Conservation (phyloP, 192 early-diverging fungal genomes). For the Mycoemilia scoparia region DNA sequence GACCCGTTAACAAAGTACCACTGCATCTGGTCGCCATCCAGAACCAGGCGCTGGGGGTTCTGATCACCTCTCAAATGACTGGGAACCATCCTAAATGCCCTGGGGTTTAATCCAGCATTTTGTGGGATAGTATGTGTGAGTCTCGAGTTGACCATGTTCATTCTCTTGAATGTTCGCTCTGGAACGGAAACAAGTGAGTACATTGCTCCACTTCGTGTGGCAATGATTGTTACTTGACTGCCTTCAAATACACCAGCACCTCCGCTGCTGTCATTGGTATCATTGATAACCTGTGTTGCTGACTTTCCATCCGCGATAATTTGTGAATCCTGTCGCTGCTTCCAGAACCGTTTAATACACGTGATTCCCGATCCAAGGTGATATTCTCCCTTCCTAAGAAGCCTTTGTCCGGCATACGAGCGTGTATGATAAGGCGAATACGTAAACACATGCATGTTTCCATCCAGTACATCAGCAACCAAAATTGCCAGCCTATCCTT, state of each 20-base stretch:
- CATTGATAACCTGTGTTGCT: no score
- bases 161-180: constrained; percentile 83
- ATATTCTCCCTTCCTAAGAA: constrained; percentile 79
- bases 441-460: constrained; percentile 61
- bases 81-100: constrained; percentile 52
- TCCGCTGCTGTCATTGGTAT: constrained; percentile 21
- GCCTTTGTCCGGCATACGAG: constrained; percentile 70
- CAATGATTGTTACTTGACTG: constrained; percentile 32
- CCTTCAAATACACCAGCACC: constrained; percentile 3
- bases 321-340: no score
- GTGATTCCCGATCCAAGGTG: constrained; percentile 62
- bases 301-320: no score
- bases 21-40: constrained; percentile 76
- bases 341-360: constrained; percentile 41
- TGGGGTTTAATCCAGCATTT: constrained; percentile 77
- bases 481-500: constrained; percentile 52
- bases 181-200: constrained; percentile 37
- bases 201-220: constrained; percentile 8
- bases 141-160: constrained; percentile 65
- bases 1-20: constrained; percentile 47
- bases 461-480: constrained; percentile 47
- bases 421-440: constrained; percentile 82
- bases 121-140: constrained; percentile 69
- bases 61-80: constrained; percentile 45
- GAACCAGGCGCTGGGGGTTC: constrained; percentile 54